Evolutionary conservation across 2,329 filamentous ascomycete species (phyloP), one percentile per base, ranked within the genome.

Genomic region (Pochonia chlamydosporia): DNA sequence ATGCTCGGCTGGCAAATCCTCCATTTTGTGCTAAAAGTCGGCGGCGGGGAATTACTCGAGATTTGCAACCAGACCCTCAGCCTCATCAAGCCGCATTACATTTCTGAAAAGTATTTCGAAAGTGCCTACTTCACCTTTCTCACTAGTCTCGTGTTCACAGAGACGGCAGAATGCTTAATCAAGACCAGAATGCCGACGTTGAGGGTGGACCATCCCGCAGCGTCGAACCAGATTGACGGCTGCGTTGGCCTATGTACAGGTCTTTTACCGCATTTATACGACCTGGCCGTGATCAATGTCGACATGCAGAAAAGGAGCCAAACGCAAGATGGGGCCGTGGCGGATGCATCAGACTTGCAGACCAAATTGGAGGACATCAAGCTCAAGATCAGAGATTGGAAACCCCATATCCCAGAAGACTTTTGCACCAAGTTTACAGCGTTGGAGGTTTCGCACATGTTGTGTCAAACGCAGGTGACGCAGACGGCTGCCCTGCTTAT

Each of bases 401-500:
- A 53, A 18, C 59, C 59, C 1, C 24, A 44, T 3, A 49, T 57
- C 11, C 57, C 57, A 3, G 39, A 49, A 6, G 53, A 47, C 35
- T 59, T 61, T 39, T 48, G 40, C 7, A 47, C 23, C 1, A 35
- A 37, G 4, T 61, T 54, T 16, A 53, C 52, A 4, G 37, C 56
- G 1, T 39, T 43, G 9, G 60, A 63, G 24, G 49, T 61, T 2
- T 49, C 56, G 0, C 59, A 60, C 40, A 61, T 63, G 59, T 48
- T 60, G 36, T 60, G 58, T 11, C 61, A 63, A 23, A 55, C 52
- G 2, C 55, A 58, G 16, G 54, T 57, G 11, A 52, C 58, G 47
- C 56, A 53, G 4, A 43, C 53, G 3, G 54, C 54, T 2, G 53
- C 50, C 6, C 48, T 60, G 4, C 51, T 63, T 6, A 46, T 62